A percentile compares a stretch with the other conserved stretches of the same genome.
Evolutionary conservation across 2,329 filamentous ascomycete species (phyloP).

Genomic region (Penicillium sp.): DNA sequence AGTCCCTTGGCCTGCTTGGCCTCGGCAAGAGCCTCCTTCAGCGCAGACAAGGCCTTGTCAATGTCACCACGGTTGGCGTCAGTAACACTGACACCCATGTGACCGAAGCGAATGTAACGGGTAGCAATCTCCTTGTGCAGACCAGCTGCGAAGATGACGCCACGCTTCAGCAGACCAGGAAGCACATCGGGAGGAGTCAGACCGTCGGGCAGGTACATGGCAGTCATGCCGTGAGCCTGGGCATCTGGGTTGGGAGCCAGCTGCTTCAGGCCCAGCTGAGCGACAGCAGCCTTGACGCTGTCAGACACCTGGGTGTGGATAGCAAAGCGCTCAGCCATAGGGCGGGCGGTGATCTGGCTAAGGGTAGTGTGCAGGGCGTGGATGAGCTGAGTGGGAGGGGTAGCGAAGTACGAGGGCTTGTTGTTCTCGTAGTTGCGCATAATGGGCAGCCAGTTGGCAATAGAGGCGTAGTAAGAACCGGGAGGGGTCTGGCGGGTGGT

Average conservation of each 20-base stretch:
- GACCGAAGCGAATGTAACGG: constrained; percentile 93
- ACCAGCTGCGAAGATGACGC: constrained; percentile 91
- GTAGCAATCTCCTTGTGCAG: constrained; percentile 93
- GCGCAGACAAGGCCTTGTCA: constrained; percentile 75
- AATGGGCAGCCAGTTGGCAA: constrained; percentile 97
- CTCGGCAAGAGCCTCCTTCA: constrained; percentile 73
- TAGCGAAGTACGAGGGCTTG: constrained; percentile 97
- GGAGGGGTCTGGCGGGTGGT: constrained; percentile 79
- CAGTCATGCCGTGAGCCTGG: constrained; percentile 97
- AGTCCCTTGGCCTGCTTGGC: constrained; percentile 62
- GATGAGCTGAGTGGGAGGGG: constrained; percentile 89
- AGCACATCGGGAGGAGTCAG: constrained; percentile 79
- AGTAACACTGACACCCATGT: constrained; percentile 93
- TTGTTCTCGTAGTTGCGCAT: constrained; percentile 99
- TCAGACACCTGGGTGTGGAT: constrained; percentile 77
- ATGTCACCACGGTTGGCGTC: constrained; percentile 79
- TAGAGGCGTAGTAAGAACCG: constrained; percentile 87
- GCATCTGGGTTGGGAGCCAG: constrained; percentile 82
- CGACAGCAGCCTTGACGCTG: constrained; percentile 80
- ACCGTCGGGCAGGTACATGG: constrained; percentile 88
- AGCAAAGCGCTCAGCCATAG: constrained; percentile 79
- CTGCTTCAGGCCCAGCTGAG: constrained; percentile 81
- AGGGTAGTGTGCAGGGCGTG: constrained; percentile 89
- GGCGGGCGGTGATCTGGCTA: constrained; percentile 77
- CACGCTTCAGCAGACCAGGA: constrained; percentile 79